A percentile compares a stretch with the other conserved stretches of the same genome.
Conservation (phyloP, 768 basidiomycete species). For the Lactifluus echinatus region DNA sequence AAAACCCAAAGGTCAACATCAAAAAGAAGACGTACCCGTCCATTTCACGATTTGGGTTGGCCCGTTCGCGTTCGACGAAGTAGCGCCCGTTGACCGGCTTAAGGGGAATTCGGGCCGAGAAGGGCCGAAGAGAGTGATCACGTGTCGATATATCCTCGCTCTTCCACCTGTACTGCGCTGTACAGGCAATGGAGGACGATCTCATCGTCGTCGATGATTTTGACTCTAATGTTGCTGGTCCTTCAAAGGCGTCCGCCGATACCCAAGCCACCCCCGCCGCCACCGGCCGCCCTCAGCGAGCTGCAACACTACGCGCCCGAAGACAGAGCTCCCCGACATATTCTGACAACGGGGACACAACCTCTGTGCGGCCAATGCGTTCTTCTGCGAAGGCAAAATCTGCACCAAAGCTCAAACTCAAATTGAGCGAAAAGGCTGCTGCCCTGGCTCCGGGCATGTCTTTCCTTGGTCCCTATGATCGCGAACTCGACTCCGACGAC, state of each 20-base stretch:
- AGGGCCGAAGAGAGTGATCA: neutral
- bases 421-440: slow-evolving; percentile 76
- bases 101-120: neutral
- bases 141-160: neutral
- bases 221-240: slow-evolving; percentile 30
- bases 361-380: slow-evolving; percentile 36
- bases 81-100: too few relatives aligned
- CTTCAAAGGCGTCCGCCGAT: slow-evolving; percentile 13
- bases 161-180: neutral
- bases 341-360: slow-evolving; percentile 26
- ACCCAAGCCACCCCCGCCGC: slow-evolving; percentile 16
- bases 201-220: slow-evolving; percentile 55
- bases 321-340: slow-evolving; percentile 23
- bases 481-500: slow-evolving; percentile 91
- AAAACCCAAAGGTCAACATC: neutral
- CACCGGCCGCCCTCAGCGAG: slow-evolving; percentile 19
- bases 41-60: neutral
- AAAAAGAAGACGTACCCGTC: slow-evolving; percentile 3
- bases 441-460: slow-evolving; percentile 78
- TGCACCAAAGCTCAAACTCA: slow-evolving; percentile 75
- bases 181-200: slow-evolving; percentile 46
- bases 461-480: slow-evolving; percentile 85
- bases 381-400: slow-evolving; percentile 37
- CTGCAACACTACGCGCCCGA: slow-evolving; percentile 17
- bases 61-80: neutral